A percentile compares a stretch with the other conserved stretches of the same genome.
phyloP scores from a whole-genome alignment of 768 basidiomycete genomes.

The Rhodotorula sphaerocarpa region DNA sequence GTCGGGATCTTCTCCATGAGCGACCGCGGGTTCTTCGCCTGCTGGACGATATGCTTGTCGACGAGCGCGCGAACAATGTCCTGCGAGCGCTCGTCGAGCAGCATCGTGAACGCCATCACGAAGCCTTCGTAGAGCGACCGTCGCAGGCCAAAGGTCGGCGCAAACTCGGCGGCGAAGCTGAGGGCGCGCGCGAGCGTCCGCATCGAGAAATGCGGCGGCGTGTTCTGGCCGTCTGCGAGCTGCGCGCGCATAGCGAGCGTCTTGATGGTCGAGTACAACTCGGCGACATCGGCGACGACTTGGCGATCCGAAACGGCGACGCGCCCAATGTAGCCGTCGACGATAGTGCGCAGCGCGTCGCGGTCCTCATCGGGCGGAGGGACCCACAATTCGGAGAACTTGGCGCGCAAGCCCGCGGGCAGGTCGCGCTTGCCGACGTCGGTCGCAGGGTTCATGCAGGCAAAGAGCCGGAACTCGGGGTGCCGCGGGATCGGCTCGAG shows the following conservation, averaged over 20 bases:
- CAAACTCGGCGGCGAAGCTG: constrained; percentile 77
- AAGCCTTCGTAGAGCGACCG: constrained; percentile 92
- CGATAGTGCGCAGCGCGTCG: constrained; percentile 77
- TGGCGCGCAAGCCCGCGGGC: constrained; percentile 74
- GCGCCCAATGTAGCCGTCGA: constrained; percentile 79
- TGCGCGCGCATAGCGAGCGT: constrained; percentile 61
- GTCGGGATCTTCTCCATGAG: constrained; percentile 53
- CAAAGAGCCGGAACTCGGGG: constrained; percentile 89
- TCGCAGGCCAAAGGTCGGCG: constrained; percentile 65
- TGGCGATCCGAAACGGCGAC: constrained; percentile 74
- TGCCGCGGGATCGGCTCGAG: constrained; percentile 83
- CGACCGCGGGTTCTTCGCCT: constrained; percentile 70
- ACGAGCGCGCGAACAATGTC: constrained; percentile 60
- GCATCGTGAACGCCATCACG: constrained; percentile 96
- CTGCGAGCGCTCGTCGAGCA: constrained; percentile 65
- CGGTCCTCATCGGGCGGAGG: constrained; percentile 86
- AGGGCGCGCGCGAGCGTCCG: constrained; percentile 84
- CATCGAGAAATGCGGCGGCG: constrained; percentile 92
- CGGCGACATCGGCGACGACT: constrained; percentile 79
- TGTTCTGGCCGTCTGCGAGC: constrained; percentile 88
- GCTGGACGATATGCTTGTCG: constrained; percentile 66
- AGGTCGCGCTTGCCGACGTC: constrained; percentile 98
- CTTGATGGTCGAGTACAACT: constrained; percentile 79
- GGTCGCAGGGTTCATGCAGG: constrained; percentile 99
- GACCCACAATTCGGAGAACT: constrained; percentile 93